Base-by-base conservation (phyloP, 768 basidiomycete genomes). In the Holtermannia corniformis region DNA sequence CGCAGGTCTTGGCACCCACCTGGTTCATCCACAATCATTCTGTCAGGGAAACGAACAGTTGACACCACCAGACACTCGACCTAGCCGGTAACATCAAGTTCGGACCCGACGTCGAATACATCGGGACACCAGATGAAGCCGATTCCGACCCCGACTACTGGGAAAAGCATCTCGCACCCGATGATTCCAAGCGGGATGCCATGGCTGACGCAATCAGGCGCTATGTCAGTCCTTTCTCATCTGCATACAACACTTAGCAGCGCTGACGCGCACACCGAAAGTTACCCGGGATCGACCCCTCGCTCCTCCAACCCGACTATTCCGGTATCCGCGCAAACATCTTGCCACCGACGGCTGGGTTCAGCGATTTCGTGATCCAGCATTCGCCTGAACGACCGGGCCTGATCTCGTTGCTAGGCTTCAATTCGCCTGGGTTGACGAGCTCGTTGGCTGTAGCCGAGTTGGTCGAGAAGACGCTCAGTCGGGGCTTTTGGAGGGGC, bases 401-500 rank as follows among this genome's bases (percentile, higher is more conserved):
- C 0, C 63, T 97, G 82, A 78, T 96, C 60, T 90, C 82, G 67
- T 73, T 95, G 55, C 68, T 90, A 66, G 90, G 91, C 0, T 90
- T 97, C 56, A 90, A 95, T 68, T 87, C 85, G 57, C 93, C 93
- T 0, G 93, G 93, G 0, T 73, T 97, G 66, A 97, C 93, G 3
- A 80, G 85, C 10, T 80, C 81, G 62, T 78, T 97, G 59, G 90
- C 87, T 3, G 84, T 93, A 28, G 93, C 86, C 1, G 87, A 93
- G 73, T 73, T 78, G 65, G 83, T 95, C 0, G 84, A 83, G 5
- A 80, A 83, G 47, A 54, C 60, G 55, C 53, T 66, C 1, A 24
- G 52, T 14, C 54, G 49, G 28, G 61, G 62, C 19, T 52, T 66
- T 5, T 55, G 55, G 55, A 55, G 58, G 0, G 48, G 45, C 26